phyloP scores from a whole-genome alignment of 495 filamentous ascomycete genomes.

The Tuber microsphaerosporum region DNA sequence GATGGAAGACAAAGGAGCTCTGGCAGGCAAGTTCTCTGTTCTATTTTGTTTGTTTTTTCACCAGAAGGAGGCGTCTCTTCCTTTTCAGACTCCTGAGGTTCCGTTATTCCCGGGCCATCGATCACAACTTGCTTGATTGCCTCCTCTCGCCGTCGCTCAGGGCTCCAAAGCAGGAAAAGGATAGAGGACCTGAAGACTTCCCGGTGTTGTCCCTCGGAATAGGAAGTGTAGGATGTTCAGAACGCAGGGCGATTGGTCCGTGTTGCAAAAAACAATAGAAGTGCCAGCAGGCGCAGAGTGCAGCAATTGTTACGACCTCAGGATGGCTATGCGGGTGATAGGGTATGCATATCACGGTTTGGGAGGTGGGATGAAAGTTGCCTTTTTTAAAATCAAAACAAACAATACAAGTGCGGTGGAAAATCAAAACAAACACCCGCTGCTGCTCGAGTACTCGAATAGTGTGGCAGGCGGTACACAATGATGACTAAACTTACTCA shows the following conservation, averaged over 20 bases:
- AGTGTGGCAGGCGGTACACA: neutral
- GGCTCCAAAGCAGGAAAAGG: conserved; percentile 6
- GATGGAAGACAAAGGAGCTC: neutral
- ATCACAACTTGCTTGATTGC: conserved; percentile 5
- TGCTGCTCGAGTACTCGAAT: no score
- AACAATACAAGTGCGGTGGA: conserved; percentile 11
- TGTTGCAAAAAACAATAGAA: conserved; percentile 11
- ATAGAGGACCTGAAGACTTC: neutral
- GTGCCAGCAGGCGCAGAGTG: conserved; percentile 19
- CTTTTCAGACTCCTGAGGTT: neutral
- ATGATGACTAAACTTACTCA: neutral
- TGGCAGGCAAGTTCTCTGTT: neutral
- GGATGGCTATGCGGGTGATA: conserved; percentile 7
- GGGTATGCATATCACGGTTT: conserved; percentile 18
- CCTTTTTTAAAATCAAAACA: conserved; percentile 12
- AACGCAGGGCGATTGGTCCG: conserved; percentile 13
- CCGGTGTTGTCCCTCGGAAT: conserved; percentile 4
- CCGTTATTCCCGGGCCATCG: conserved; percentile 18
- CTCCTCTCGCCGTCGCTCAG: conserved; percentile 8
- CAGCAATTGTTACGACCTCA: conserved; percentile 19
- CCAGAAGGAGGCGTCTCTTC: neutral
- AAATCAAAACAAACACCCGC: conserved; percentile 19
- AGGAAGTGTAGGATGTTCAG: conserved; percentile 11
- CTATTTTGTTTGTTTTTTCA: neutral
- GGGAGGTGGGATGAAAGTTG: neutral